These are phyloP conservation scores for Pneumocystis jirovecii DNA, from an alignment of 1,139 yeast species.

Conservation along the genomic window DNA sequence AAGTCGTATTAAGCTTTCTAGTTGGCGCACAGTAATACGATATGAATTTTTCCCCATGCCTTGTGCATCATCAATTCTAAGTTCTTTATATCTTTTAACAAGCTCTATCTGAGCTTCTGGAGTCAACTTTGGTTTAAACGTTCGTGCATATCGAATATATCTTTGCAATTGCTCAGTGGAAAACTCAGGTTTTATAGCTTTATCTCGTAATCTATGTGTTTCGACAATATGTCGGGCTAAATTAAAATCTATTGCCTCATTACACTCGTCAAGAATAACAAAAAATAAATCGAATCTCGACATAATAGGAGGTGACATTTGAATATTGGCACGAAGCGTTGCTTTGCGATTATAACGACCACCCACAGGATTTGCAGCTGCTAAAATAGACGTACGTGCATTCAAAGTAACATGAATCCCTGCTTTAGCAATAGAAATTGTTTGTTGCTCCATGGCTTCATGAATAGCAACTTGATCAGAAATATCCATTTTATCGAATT, in stretches of 20 bases:
- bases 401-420: constrained; percentile 95
- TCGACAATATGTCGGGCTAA: constrained; percentile 87
- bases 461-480: constrained; percentile 96
- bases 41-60: constrained; percentile 75
- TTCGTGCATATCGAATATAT: constrained; percentile 81
- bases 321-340: constrained; percentile 71
- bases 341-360: constrained; percentile 85
- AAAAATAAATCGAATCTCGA: constrained; percentile 93
- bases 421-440: constrained; percentile 94
- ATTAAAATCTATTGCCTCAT: constrained; percentile 77
- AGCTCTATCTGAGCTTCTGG: constrained; percentile 65
- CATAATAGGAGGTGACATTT: constrained; percentile 99
- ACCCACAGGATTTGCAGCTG: constrained; percentile 95
- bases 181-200: constrained; percentile 80
- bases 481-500: constrained; percentile 94
- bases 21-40: constrained; percentile 90
- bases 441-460: constrained; percentile 99
- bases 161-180: constrained; percentile 78
- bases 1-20: constrained; percentile 79
- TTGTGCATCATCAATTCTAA: constrained; percentile 83
- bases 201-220: constrained; percentile 81
- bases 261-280: constrained; percentile 88
- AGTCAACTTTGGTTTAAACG: constrained; percentile 80
- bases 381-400: constrained; percentile 88
- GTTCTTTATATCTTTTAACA: constrained; percentile 69